Percentiles rank a stretch among this genome's conserved stretches.
These are phyloP conservation scores for Arthroderma sp. DNA, from an alignment of 2,329 filamentous ascomycete genomes.

Conservation along the genomic window DNA sequence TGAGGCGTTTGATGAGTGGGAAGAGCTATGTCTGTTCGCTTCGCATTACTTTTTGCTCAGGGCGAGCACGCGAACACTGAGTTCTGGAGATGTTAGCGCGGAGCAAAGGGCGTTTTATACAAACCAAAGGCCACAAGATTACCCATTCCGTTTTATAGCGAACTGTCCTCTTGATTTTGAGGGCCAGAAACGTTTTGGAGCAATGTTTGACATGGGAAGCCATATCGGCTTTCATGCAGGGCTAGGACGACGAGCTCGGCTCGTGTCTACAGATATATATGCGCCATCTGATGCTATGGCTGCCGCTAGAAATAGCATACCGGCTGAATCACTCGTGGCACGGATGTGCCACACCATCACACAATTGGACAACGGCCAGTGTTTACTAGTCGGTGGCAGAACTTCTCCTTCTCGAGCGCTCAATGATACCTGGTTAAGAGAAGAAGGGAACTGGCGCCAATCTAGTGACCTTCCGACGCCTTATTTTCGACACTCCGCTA, in stretches of 20 bases:
- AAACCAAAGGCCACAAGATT: background rate
- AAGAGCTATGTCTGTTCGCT: constrained; percentile 77
- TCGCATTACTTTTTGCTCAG: constrained; percentile 73
- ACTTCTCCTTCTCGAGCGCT: constrained; percentile 60
- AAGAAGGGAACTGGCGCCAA: constrained; percentile 50
- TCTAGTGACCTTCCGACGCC: constrained; percentile 55
- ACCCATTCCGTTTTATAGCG: constrained; percentile 12
- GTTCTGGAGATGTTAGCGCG: background rate
- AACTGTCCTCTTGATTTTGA: constrained; percentile 25
- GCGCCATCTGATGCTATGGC: constrained; percentile 37
- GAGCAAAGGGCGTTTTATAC: background rate
- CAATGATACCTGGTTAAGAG: constrained; percentile 63
- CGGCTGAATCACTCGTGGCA: constrained; percentile 24
- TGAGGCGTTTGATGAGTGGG: constrained; percentile 92
- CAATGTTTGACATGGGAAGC: constrained; percentile 33
- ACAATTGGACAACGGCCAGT: constrained; percentile 45
- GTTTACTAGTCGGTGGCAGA: constrained; percentile 63
- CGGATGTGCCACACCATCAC: constrained; percentile 70
- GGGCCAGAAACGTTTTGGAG: constrained; percentile 50
- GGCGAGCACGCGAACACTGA: constrained; percentile 37
- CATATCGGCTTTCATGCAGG: constrained; percentile 33
- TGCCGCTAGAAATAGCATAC: constrained; percentile 32
- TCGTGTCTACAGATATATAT: constrained; percentile 38
- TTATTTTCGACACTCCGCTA: constrained; percentile 62
- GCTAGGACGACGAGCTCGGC: constrained; percentile 36